These are phyloP conservation scores for Xylaria multiplex DNA, from an alignment of 2,329 filamentous ascomycete species.

Conservation along the genomic window DNA sequence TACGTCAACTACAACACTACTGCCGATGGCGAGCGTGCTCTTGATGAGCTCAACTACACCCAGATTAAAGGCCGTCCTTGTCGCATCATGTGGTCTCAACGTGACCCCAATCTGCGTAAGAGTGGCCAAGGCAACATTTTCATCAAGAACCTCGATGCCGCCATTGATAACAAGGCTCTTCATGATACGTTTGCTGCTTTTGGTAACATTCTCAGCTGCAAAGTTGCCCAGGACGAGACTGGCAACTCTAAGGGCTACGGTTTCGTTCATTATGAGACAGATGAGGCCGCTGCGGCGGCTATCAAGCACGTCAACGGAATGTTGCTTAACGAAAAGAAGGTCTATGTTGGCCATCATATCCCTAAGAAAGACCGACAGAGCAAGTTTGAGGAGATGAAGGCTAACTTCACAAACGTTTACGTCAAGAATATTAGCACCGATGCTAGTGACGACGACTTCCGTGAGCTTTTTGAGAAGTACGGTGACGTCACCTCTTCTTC, in stretches of 20 bases:
- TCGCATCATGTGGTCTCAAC: slow-evolving; percentile 99
- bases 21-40: slow-evolving; percentile 93
- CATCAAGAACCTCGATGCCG: slow-evolving; percentile 99
- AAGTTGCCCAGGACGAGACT: slow-evolving; percentile 97
- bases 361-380: slow-evolving; percentile 99
- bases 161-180: slow-evolving; percentile 99
- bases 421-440: slow-evolving; percentile 96
- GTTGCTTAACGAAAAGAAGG: slow-evolving; percentile 99
- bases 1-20: slow-evolving; percentile 99
- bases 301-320: slow-evolving; percentile 99
- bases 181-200: slow-evolving; percentile 99
- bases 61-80: slow-evolving; percentile 98
- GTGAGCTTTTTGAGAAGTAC: slow-evolving; percentile 87
- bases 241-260: slow-evolving; percentile 98
- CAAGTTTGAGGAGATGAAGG: slow-evolving; percentile 99
- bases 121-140: slow-evolving; percentile 99
- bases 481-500: slow-evolving; percentile 96
- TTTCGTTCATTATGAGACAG: slow-evolving; percentile 99
- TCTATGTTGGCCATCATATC: slow-evolving; percentile 98
- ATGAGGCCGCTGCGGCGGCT: slow-evolving; percentile 93
- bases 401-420: slow-evolving; percentile 99
- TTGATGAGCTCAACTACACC: slow-evolving; percentile 99
- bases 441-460: slow-evolving; percentile 92
- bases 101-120: slow-evolving; percentile 98
- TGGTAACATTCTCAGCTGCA: slow-evolving; percentile 99